These are phyloP conservation scores for Hordeum marinum DNA, from an alignment of 176 grass and related monocot genomes.

Conservation along the genomic window DNA sequence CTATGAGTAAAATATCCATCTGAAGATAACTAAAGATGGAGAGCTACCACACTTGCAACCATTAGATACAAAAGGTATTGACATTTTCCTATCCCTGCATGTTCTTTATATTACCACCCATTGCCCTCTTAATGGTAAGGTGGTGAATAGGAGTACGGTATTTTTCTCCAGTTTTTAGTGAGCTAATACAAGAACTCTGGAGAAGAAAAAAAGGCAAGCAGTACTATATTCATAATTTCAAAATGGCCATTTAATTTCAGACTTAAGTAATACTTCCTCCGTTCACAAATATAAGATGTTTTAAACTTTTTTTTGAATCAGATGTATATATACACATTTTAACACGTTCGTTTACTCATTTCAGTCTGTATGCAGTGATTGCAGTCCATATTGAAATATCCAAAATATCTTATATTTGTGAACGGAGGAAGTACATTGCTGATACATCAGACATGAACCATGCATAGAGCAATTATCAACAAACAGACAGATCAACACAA, in stretches of 20 bases:
- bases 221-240: background rate
- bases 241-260: background rate
- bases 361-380: too few species aligned
- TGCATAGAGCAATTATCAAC: conserved; percentile 22
- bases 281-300: too few species aligned
- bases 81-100: background rate
- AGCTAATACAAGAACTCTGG: background rate
- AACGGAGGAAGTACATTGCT: too few species aligned
- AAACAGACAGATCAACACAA: conserved; percentile 24
- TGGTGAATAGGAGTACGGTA: background rate
- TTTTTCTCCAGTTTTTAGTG: background rate
- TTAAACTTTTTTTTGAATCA: too few species aligned
- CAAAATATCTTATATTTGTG: too few species aligned
- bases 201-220: background rate
- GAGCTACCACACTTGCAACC: background rate
- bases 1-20: conserved; percentile 10
- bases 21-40: background rate
- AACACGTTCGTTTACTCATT: too few species aligned
- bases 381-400: too few species aligned
- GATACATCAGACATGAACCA: background rate
- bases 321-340: too few species aligned
- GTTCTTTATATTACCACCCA: background rate
- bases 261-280: too few species aligned
- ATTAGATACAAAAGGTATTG: background rate
- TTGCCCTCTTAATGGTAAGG: background rate